Base-by-base conservation (phyloP, 345 rosid species). In the Physaria fendleri region DNA sequence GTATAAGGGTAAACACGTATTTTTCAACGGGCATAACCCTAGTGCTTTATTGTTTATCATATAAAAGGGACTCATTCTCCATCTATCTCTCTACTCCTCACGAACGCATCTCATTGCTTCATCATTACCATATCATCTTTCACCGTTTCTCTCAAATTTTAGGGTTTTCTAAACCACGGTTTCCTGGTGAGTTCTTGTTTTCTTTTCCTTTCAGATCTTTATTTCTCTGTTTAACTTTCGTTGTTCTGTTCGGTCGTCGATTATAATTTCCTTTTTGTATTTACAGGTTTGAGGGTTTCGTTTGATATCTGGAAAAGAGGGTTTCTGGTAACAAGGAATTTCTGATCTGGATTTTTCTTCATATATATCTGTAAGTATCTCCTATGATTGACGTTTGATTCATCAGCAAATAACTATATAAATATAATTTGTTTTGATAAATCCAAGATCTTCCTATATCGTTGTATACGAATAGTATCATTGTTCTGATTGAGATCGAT, bases 41-140 rank as follows among this genome's bases (percentile, higher is more conserved):
- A 8, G 33, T 13, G 33, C 15, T 7, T 32, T 69, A 54, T 69
- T n/a, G n/a, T n/a, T 62, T 38, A 62, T n/a, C n/a, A n/a, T n/a
- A n/a, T n/a, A n/a, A n/a, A 69, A 56, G 37, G 29, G 15, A 33
- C 13, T 49, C 55, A 25, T 30, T 46, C 68, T 2, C 55, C 10
- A n/a, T n/a, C n/a, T n/a, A n/a, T 41, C 4, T 20, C 32, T 14
- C 33, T 47, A 14, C 47, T 48, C 50, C 43, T 42, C 69, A 64
- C 70, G 69, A 64, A 63, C 69, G 54, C 74, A 2, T 45, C 63
- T 69, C 73, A 52, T 69, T 62, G 74, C 69, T 4, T 68, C 74
- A 63, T 70, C 48, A 70, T 71, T 71, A 71, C 70, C 74, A 70
- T 62, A 70, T 62, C 59, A 53, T 60, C 29, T 5, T 10, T 57